Conservation (phyloP, 768 basidiomycete genomes). For the Leucocoprinus leucothites region DNA sequence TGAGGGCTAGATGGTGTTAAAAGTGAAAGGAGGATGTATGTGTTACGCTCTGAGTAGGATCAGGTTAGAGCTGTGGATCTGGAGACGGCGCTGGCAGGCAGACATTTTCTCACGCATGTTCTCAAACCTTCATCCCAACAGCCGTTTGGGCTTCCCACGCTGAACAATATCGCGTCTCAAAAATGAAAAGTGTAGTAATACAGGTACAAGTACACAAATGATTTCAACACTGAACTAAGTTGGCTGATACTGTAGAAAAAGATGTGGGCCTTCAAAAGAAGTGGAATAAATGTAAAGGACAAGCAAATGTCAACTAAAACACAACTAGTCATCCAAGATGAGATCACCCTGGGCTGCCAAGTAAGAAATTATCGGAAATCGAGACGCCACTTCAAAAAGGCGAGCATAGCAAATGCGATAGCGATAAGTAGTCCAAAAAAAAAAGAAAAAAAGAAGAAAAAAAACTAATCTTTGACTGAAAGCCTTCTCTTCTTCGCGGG, state of each 20-base stretch:
- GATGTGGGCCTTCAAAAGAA: conserved; percentile 2
- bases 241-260: conserved; percentile 3
- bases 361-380: conserved; percentile 11
- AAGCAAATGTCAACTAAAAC: conserved; percentile 17
- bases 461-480: conserved; percentile 18
- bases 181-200: neutral
- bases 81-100: conserved; percentile 10
- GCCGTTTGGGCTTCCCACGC: conserved; percentile 9
- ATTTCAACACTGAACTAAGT: conserved; percentile 4
- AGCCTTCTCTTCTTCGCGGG: conserved; percentile 52
- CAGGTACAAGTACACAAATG: conserved; percentile 13
- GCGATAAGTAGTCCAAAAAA: conserved; percentile 5
- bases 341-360: conserved; percentile 8
- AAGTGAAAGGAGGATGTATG: conserved; percentile 2
- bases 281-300: conserved; percentile 12
- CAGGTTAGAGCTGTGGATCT: conserved; percentile 12
- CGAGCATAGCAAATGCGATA: conserved; percentile 13
- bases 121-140: neutral
- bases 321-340: conserved; percentile 7
- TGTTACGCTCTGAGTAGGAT: conserved; percentile 2
- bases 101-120: conserved; percentile 9
- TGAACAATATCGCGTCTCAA: neutral
- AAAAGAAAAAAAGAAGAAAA: conserved; percentile 3
- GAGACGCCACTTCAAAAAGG: conserved; percentile 13
- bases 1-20: neutral